Conservation (phyloP, 192 early-diverging fungal species). For the Chytriomyces confervae region DNA sequence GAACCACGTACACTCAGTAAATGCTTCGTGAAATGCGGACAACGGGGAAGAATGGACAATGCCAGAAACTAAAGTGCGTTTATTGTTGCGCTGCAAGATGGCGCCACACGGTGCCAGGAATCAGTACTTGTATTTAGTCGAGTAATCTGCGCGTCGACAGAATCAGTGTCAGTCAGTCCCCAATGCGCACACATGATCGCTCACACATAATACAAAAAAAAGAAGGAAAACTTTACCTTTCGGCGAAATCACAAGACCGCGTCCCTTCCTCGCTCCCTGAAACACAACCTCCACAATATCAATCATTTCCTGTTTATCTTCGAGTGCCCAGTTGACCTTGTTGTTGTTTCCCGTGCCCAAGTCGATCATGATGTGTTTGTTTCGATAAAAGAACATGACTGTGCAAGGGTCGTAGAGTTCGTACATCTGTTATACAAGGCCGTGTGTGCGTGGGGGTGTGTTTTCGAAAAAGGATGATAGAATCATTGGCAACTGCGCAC, state of each 20-base stretch:
- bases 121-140: slow-evolving; percentile 97
- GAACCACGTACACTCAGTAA: too few relatives aligned
- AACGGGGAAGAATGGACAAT: neutral
- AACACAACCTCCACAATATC: slow-evolving; percentile 78
- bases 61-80: neutral
- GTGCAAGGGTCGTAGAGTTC: slow-evolving; percentile 99
- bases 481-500: too few relatives aligned
- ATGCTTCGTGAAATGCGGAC: too few relatives aligned
- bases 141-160: slow-evolving; percentile 65
- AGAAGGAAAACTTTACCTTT: slow-evolving; percentile 55
- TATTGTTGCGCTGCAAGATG: neutral
- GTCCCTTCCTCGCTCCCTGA: slow-evolving; percentile 92
- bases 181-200: slow-evolving; percentile 38
- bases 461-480: too few relatives aligned
- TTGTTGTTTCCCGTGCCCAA: slow-evolving; percentile 99
- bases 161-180: neutral
- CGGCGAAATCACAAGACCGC: slow-evolving; percentile 95
- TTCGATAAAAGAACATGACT: slow-evolving; percentile 89
- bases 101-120: neutral
- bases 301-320: slow-evolving; percentile 95
- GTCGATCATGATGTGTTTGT: slow-evolving; percentile 99
- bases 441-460: too few relatives aligned
- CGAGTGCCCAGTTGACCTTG: slow-evolving; percentile 97
- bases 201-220: slow-evolving; percentile 52
- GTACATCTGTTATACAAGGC: slow-evolving; percentile 77